Percentiles rank a stretch among this genome's conserved stretches.
These are phyloP conservation scores for Viridothelium virens DNA, from an alignment of 495 filamentous ascomycete species.

Conservation along the genomic window DNA sequence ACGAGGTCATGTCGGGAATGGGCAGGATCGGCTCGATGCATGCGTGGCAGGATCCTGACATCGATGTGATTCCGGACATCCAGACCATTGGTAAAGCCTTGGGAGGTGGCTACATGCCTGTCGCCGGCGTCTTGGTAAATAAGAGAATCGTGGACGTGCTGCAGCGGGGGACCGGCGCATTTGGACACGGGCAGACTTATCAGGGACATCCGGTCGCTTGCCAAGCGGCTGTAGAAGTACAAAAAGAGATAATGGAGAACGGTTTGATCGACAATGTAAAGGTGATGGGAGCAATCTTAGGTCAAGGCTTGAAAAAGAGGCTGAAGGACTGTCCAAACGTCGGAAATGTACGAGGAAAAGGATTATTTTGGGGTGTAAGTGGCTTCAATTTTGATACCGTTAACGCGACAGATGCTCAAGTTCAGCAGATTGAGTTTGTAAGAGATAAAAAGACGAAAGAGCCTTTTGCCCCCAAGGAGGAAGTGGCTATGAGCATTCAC, in stretches of 20 bases:
- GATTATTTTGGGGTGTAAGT: conserved; percentile 55
- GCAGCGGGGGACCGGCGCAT: conserved; percentile 33
- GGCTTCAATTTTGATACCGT: not conserved
- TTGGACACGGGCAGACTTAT: conserved; percentile 54
- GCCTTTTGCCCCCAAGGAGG: conserved; percentile 38
- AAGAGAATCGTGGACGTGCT: conserved; percentile 34
- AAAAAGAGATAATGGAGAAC: conserved; percentile 43
- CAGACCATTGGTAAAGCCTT: conserved; percentile 40
- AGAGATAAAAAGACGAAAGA: conserved; percentile 48
- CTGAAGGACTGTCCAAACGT: conserved; percentile 49
- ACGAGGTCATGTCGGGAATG: conserved; percentile 43
- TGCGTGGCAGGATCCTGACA: conserved; percentile 37
- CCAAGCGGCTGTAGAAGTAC: conserved; percentile 50
- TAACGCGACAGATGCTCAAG: not conserved
- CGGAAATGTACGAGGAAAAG: conserved; percentile 57
- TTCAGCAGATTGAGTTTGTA: conserved; percentile 50
- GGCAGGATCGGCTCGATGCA: conserved; percentile 38
- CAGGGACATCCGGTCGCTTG: conserved; percentile 52
- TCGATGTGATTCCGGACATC: conserved; percentile 36
- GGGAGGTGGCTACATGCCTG: conserved; percentile 37
- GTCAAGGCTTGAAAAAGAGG: conserved; percentile 36
- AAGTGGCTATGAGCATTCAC: conserved; percentile 30
- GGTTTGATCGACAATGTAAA: conserved; percentile 44
- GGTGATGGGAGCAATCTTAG: conserved; percentile 42
- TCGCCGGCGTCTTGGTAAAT: conserved; percentile 35